phyloP scores from a whole-genome alignment of 345 rosid species.

The Alliaria petiolata region DNA sequence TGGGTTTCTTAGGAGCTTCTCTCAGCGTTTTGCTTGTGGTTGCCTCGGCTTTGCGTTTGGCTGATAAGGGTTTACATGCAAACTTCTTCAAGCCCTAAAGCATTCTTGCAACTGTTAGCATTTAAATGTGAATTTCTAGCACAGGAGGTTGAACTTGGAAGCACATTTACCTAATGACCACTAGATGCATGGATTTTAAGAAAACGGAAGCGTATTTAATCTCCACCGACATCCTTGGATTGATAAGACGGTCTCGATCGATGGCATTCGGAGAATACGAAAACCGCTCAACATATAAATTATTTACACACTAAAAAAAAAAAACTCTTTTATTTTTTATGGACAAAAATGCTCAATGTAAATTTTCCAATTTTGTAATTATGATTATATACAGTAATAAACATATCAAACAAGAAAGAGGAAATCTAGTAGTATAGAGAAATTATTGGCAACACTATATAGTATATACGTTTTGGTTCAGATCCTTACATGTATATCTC shows the following conservation, averaged over 20 bases:
- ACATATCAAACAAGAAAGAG: background rate
- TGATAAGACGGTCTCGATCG: background rate
- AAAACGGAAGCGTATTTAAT: background rate
- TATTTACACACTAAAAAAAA: background rate
- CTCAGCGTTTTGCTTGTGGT: slow-evolving; percentile 46
- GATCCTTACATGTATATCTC: background rate
- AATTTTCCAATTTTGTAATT: background rate
- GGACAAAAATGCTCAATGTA: background rate
- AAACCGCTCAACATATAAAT: background rate
- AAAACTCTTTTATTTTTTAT: background rate
- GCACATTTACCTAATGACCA: background rate
- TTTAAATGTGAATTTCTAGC: slow-evolving; percentile 9
- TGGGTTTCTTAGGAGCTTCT: slow-evolving; percentile 50
- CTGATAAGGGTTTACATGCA: slow-evolving; percentile 44
- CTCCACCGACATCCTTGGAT: background rate
- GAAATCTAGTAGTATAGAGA: background rate
- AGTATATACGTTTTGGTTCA: no score
- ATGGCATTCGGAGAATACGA: background rate
- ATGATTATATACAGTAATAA: background rate
- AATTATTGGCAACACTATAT: background rate
- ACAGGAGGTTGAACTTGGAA: background rate
- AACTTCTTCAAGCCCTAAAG: slow-evolving; percentile 59
- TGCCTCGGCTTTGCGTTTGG: slow-evolving; percentile 41
- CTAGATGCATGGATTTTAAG: background rate
- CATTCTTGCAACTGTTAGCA: slow-evolving; percentile 8